Percentiles rank a stretch among this genome's conserved stretches.
Conservation (phyloP, 208 protist species). For the Leishmania lainsoni region DNA sequence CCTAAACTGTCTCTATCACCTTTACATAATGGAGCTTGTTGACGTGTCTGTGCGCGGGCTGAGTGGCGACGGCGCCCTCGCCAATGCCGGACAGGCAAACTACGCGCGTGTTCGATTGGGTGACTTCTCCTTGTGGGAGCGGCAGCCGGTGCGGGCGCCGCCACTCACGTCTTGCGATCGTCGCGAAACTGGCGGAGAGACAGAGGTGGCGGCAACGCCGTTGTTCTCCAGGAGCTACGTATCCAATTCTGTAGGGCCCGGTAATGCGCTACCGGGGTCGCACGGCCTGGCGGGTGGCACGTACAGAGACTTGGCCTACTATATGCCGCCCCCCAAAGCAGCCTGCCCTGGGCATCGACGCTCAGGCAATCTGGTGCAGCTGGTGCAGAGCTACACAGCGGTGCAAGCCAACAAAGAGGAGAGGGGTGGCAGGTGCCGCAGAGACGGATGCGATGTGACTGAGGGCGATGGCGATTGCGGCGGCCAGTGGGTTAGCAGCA, state of each 20-base stretch:
- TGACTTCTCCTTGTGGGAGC: conserved; percentile 26
- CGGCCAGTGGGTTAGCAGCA: neutral
- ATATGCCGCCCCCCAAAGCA: conserved; percentile 4
- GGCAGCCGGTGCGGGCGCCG: conserved; percentile 15
- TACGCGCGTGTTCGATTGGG: conserved; percentile 16
- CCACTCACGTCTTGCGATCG: neutral
- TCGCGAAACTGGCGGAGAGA: neutral
- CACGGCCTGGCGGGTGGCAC: neutral
- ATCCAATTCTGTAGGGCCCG: neutral
- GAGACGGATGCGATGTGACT: neutral
- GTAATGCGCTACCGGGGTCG: neutral
- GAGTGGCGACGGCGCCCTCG: conserved; percentile 9
- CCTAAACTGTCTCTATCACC: conserved; percentile 40
- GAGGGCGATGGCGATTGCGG: neutral
- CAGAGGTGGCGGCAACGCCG: neutral
- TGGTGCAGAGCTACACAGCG: conserved; percentile 30
- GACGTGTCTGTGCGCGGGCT: conserved; percentile 26
- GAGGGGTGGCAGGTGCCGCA: neutral
- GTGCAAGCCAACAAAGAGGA: neutral
- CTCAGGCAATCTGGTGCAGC: conserved; percentile 17
- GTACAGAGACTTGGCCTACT: conserved; percentile 22
- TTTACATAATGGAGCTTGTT: conserved; percentile 28
- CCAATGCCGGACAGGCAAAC: conserved; percentile 10
- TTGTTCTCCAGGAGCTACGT: conserved; percentile 26
- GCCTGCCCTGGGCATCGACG: conserved; percentile 2